Evolutionary conservation across 2,329 filamentous ascomycete species (phyloP).

Genomic region (Aureobasidium sp.): DNA sequence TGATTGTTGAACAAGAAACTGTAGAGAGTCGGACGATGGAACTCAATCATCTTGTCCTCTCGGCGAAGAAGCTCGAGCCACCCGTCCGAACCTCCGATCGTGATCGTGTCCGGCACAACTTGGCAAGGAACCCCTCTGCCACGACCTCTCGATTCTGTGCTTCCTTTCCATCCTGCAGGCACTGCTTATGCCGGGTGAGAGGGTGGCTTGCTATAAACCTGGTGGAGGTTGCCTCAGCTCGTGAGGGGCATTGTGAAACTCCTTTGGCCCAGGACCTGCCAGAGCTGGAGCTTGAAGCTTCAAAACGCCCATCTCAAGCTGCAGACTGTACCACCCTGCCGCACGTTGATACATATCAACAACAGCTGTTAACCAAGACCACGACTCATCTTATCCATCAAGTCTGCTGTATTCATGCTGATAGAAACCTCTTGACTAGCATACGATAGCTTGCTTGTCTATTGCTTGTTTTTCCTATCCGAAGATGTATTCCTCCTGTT

Average conservation of each 20-base stretch:
- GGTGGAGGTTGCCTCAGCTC: neutral
- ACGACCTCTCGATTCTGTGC: neutral
- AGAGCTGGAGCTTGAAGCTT: neutral
- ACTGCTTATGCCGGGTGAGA: neutral
- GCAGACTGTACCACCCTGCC: neutral
- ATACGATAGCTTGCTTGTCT: too few species aligned
- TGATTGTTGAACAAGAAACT: neutral
- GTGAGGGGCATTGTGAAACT: neutral
- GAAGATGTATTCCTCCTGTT: too few species aligned
- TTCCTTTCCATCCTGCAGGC: neutral
- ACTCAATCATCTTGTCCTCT: constrained; percentile 5
- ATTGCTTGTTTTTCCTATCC: too few species aligned
- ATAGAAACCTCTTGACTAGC: too few species aligned
- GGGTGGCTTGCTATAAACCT: neutral
- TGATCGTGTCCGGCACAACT: neutral
- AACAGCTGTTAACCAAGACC: neutral
- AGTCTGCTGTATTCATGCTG: too few species aligned
- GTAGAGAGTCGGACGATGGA: neutral
- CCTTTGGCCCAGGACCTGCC: neutral
- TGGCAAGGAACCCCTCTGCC: neutral
- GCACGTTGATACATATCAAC: neutral
- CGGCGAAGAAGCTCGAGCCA: neutral
- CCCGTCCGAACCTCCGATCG: neutral
- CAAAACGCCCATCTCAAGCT: neutral
- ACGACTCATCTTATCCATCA: too few species aligned